Base-by-base conservation (phyloP, 768 basidiomycete species). In the Auricularia heimuer region DNA sequence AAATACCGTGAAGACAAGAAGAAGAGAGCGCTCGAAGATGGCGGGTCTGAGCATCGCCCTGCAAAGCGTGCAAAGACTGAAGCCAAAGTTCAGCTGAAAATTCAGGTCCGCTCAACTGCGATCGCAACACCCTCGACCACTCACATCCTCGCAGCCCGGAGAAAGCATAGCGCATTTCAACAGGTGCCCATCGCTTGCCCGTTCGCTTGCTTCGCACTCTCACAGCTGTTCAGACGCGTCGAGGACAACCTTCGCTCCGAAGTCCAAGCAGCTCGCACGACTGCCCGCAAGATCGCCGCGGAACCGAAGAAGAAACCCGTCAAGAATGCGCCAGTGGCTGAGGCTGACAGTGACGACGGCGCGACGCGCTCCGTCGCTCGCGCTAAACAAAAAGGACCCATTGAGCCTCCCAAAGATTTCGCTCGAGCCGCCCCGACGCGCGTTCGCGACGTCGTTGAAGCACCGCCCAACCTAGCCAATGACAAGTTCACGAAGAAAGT, bases 151-250 rank as follows among this genome's bases (percentile, higher is more conserved):
- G 35, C 78, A 81, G 65, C 83, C 84, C 0, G 84, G 86, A 54
- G 90, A 92, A 73, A 85, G 88, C 0, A 79, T 92, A 63, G 79
- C 82, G 64, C 86, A 90, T 75, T 92, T 91, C 73, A 88, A 90
- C 73, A 79, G 83, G 90, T 90, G 69, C 62, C 83, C 73, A 12
- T 24, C 16, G 33, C 14, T 18, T 34, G 10, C 63, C 58, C 36
- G 21, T 51, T 66, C 61, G 60, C 36, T 45, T 3, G 44, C 3
- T 10, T 60, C 21, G 36, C 10, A 54, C 65, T 63, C 62, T 62
- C 56, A 62, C n/a, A 54, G 65, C 60, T 64, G 39, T 60, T 2
- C 63, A 91, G 90, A 73, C 82, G 90, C 47, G 88, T 92, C 2
- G 90, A 92, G 72, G 81, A 82, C 62, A 82, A 82, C 68, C 84